phyloP scores from a whole-genome alignment of 2,329 filamentous ascomycete species.

The Cladosporium oxysporum region DNA sequence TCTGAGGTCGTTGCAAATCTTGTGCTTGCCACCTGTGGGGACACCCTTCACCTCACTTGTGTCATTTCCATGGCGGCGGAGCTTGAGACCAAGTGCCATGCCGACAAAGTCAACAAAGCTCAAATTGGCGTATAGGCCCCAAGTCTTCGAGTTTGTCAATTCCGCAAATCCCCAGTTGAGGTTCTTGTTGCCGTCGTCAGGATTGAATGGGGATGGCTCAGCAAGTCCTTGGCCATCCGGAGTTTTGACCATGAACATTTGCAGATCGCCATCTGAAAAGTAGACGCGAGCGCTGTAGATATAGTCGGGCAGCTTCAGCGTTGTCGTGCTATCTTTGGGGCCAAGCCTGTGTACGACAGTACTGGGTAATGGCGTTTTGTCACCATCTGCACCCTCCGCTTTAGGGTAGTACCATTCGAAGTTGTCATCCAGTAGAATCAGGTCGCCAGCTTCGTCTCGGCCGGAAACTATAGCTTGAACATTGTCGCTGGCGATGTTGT shows the following conservation, averaged over 20 bases:
- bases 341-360: constrained; percentile 28
- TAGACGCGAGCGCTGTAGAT: constrained; percentile 47
- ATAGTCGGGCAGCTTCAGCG: constrained; percentile 43
- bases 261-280: constrained; percentile 45
- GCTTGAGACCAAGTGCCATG: constrained; percentile 51
- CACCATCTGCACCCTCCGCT: constrained; percentile 27
- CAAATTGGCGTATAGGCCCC: constrained; percentile 45
- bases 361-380: constrained; percentile 27
- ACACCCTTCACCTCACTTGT: constrained; percentile 42
- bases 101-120: constrained; percentile 33
- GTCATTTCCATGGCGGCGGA: constrained; percentile 60
- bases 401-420: constrained; percentile 45
- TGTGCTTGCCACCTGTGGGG: constrained; percentile 52
- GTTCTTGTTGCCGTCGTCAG: constrained; percentile 43
- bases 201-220: constrained; percentile 49
- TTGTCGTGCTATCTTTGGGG: constrained; percentile 37
- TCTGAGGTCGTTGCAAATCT: constrained; percentile 55
- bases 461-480: constrained; percentile 49
- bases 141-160: constrained; percentile 43
- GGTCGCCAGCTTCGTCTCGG: constrained; percentile 39
- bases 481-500: constrained; percentile 41
- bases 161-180: constrained; percentile 46
- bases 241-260: constrained; percentile 26
- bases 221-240: constrained; percentile 44
- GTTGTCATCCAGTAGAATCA: constrained; percentile 45